These are phyloP conservation scores for Penicillium sp. DNA, from an alignment of 2,329 filamentous ascomycete species.

Conservation along the genomic window DNA sequence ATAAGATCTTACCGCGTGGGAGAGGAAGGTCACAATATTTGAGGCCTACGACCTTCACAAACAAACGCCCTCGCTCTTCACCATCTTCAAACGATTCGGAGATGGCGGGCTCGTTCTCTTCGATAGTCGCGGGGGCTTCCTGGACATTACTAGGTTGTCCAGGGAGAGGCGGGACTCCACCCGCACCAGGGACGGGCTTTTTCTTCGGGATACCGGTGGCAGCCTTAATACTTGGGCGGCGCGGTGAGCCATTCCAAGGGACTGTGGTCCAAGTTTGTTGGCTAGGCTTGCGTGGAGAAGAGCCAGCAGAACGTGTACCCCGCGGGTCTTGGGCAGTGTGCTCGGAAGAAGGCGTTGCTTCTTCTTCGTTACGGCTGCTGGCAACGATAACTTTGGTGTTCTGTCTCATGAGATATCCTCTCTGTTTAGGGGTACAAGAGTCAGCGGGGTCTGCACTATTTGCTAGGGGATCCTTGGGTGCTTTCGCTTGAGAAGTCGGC, in stretches of 20 bases:
- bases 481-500: slow-evolving; percentile 12
- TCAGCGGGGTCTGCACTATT: slow-evolving; percentile 57
- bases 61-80: slow-evolving; percentile 83
- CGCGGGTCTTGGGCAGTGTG: slow-evolving; percentile 31
- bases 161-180: slow-evolving; percentile 76
- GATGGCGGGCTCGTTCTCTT: slow-evolving; percentile 66
- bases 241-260: slow-evolving; percentile 84
- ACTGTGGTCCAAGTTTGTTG: slow-evolving; percentile 95
- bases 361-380: slow-evolving; percentile 68
- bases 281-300: slow-evolving; percentile 73
- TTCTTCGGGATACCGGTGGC: slow-evolving; percentile 61
- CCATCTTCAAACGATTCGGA: slow-evolving; percentile 67
- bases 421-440: slow-evolving; percentile 66
- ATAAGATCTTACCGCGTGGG: slow-evolving; percentile 70
- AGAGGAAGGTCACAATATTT: slow-evolving; percentile 87
- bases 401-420: slow-evolving; percentile 96
- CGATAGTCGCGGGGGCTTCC: slow-evolving; percentile 59
- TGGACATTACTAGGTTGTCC: slow-evolving; percentile 80
- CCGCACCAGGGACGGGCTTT: slow-evolving; percentile 61
- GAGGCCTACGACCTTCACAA: slow-evolving; percentile 98
- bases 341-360: slow-evolving; percentile 30
- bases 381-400: slow-evolving; percentile 96
- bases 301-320: slow-evolving; percentile 61
- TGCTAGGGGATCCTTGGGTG: slow-evolving; percentile 15
- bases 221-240: slow-evolving; percentile 63